phyloP scores from a whole-genome alignment of 2,329 filamentous ascomycete species.

The Lachnellula willkommii region DNA sequence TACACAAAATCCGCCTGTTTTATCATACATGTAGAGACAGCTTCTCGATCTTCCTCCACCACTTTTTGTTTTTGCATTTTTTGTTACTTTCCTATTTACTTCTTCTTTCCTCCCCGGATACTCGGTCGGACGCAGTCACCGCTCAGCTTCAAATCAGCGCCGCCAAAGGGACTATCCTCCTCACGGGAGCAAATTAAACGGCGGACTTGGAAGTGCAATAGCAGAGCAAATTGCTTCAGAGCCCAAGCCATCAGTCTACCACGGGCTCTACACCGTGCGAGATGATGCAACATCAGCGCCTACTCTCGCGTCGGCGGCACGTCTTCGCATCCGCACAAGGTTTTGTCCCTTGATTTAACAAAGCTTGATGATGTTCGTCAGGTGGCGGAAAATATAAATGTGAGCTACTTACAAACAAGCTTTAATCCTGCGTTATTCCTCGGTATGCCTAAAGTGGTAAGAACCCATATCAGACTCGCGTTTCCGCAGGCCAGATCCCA shows the following conservation, averaged over 20 bases:
- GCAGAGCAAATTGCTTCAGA: constrained; percentile 12
- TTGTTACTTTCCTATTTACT: too few species aligned
- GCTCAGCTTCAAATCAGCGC: too few species aligned
- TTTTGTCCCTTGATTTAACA: constrained; percentile 4
- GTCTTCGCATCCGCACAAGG: constrained; percentile 1
- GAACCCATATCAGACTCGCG: neutral
- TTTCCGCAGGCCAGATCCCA: constrained; percentile 16
- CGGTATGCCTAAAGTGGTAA: too few species aligned
- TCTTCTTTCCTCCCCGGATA: too few species aligned
- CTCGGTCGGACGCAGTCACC: too few species aligned
- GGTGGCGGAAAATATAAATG: constrained; percentile 17
- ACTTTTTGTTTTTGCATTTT: too few species aligned
- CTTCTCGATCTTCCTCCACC: too few species aligned
- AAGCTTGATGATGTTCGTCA: constrained; percentile 7
- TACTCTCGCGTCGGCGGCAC: too few species aligned
- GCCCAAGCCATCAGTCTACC: constrained; percentile 9
- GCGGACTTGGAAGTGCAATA: constrained; percentile 23
- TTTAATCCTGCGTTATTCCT: too few species aligned
- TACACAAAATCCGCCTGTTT: too few species aligned
- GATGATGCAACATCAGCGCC: constrained; percentile 6
- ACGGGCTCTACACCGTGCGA: constrained; percentile 22
- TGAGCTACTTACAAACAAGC: too few species aligned
- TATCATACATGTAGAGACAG: too few species aligned
- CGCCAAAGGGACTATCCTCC: constrained; percentile 20
- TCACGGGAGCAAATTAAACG: constrained; percentile 21